Percentiles rank a stretch among this genome's conserved stretches.
Conservation (phyloP, 1,139 yeast genomes). For the Suhomyces kunorum region DNA sequence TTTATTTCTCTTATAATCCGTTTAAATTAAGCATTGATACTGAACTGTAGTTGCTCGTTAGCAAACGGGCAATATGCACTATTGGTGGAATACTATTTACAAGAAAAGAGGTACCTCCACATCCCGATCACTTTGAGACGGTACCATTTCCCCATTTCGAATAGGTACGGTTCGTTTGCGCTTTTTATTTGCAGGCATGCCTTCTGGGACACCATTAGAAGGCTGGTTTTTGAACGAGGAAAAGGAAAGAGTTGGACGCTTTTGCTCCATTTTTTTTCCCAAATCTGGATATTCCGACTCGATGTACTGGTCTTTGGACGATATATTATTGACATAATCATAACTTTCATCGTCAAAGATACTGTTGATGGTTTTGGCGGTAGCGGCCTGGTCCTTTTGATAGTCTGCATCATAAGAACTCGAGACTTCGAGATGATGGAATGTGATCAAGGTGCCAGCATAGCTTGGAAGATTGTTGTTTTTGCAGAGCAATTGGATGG, state of each 20-base stretch:
- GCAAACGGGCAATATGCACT: not conserved
- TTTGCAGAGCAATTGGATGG: conserved; percentile 46
- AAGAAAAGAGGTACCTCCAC: conserved; percentile 45
- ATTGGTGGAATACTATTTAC: conserved; percentile 14
- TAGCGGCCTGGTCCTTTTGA: conserved; percentile 4
- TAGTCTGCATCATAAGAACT: conserved; percentile 22
- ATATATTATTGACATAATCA: conserved; percentile 23
- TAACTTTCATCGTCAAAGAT: conserved; percentile 31
- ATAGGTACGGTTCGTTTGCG: conserved; percentile 1
- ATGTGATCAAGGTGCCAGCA: conserved; percentile 64
- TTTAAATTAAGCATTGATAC: conserved; percentile 6
- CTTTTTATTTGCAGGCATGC: not conserved
- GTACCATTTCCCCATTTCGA: conserved; percentile 8
- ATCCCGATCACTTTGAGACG: conserved; percentile 35
- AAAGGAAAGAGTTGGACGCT: conserved; percentile 19
- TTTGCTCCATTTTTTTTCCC: conserved; percentile 10
- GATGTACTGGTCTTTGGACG: conserved; percentile 6
- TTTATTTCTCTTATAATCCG: conserved; percentile 8
- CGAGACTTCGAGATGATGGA: conserved; percentile 54
- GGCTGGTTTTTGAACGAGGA: conserved; percentile 15
- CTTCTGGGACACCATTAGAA: not conserved
- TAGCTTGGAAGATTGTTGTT: conserved; percentile 36
- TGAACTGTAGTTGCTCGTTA: not conserved
- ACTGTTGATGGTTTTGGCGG: conserved; percentile 15
- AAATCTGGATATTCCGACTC: conserved; percentile 19